Base-by-base conservation (phyloP, 2,329 filamentous ascomycete species). In the Exophiala sp. region DNA sequence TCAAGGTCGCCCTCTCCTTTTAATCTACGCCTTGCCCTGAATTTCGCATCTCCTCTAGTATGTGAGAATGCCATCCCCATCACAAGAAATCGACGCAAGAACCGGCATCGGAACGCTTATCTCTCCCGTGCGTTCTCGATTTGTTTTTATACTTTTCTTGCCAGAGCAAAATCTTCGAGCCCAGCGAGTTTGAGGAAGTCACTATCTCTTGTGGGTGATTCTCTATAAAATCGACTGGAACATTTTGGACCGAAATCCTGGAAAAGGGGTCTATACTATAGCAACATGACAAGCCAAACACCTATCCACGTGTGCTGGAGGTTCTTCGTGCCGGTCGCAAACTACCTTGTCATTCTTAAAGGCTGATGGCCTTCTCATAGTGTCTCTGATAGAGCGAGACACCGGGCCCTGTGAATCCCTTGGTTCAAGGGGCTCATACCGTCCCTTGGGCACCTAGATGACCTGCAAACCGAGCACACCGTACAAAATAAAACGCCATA, bases 111-210 rank as follows among this genome's bases (percentile, higher is more conserved):
- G 48, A 49, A 53, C 53, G 53, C 49, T 51, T 39, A 23, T 29
- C 39, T 19, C 34, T 38, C 34, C 46, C 30, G 16, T 38, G 50
- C 43, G 52, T 52, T 62, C 52, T 59, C 50, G 39, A 58, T 56
- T 50, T 58, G 41, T 51, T 57, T 46, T 46, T 14, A 23, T 57
- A 58, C 58, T 48, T 54, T 59, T 60, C 62, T 69, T 71, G 69
- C 68, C 56, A 71, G 66, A 71, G 22, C 22, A 58, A 46, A 63
- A 63, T 47, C 46, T 58, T 24, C 30, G 63, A 24, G 38, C 22
- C 66, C 69, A 69, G 67, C 65, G 62, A 66, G 70, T 72, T 72
- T 73, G 70, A 73, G 69, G 70, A 65, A 67, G 62, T 62, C 66
- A 68, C 65, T 68, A 60, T 43, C 57, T 51, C 53, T 56, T 49